Evolutionary conservation across 306 rosid species (phyloP).

Genomic region (Delonix regia): DNA sequence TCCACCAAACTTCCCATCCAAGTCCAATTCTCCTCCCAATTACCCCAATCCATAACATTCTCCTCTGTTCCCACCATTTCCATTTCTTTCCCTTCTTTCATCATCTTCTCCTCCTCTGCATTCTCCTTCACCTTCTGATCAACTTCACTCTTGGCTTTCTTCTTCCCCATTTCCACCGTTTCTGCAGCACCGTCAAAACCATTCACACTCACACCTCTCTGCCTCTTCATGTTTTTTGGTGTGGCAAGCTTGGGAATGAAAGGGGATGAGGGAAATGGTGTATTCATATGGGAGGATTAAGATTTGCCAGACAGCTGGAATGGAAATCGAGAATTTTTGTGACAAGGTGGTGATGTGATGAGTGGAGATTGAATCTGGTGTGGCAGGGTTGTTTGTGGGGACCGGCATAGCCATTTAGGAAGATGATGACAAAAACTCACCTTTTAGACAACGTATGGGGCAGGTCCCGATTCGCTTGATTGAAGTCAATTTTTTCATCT

Average conservation of each 20-base stretch:
- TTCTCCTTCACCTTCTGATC: slow-evolving; percentile 43
- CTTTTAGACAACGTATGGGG: neutral
- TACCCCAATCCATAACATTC: slow-evolving; percentile 8
- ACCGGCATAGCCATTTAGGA: neutral
- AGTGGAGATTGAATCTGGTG: neutral
- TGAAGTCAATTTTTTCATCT: neutral
- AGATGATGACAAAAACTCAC: neutral
- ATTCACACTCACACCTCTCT: neutral
- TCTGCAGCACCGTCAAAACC: neutral
- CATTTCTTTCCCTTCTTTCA: slow-evolving; percentile 21
- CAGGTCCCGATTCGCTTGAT: neutral
- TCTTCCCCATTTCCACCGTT: neutral
- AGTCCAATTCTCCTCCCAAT: slow-evolving; percentile 44
- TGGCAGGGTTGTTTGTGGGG: no score
- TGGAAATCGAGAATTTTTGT: neutral
- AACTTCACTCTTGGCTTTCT: no score
- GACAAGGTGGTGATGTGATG: neutral
- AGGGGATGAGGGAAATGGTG: neutral
- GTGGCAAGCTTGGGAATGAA: neutral
- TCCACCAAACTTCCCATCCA: slow-evolving; percentile 45
- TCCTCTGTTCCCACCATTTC: slow-evolving; percentile 18
- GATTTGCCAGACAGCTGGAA: neutral
- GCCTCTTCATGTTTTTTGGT: neutral
- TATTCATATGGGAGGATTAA: neutral
- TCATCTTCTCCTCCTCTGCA: slow-evolving; percentile 9